These are phyloP conservation scores for Lagenidium sp. DNA, from an alignment of 352 stramenopile species.

Conservation along the genomic window DNA sequence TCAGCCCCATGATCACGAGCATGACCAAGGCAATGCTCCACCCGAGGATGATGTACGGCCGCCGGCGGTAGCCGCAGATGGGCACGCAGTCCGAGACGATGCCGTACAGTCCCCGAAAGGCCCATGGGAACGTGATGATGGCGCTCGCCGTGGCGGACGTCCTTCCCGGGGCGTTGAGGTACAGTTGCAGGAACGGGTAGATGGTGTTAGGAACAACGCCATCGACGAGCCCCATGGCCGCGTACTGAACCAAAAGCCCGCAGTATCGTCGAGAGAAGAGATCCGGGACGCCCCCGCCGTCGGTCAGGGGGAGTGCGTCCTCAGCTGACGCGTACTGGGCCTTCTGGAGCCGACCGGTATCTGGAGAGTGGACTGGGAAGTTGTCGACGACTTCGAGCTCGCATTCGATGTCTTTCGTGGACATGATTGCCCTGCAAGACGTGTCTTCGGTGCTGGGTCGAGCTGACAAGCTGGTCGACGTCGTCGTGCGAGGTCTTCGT, in stretches of 20 bases:
- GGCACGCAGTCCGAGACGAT: slow-evolving; percentile 48
- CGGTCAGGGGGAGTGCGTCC: no score
- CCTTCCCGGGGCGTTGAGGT: slow-evolving; percentile 26
- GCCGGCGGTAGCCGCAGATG: slow-evolving; percentile 43
- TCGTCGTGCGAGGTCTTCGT: no score
- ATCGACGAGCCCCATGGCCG: slow-evolving; percentile 30
- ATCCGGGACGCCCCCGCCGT: slow-evolving; percentile 20
- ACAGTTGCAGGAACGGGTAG: slow-evolving; percentile 36
- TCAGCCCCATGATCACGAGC: slow-evolving; percentile 30
- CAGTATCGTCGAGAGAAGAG: slow-evolving; percentile 20
- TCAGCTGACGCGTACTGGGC: no score
- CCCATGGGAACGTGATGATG: slow-evolving; percentile 34
- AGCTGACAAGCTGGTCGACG: no score
- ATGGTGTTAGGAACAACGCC: slow-evolving; percentile 25
- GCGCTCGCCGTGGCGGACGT: slow-evolving; percentile 14
- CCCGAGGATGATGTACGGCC: slow-evolving; percentile 51
- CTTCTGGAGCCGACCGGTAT: no score
- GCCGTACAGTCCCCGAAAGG: slow-evolving; percentile 56
- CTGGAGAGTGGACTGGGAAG: no score
- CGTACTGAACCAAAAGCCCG: slow-evolving; percentile 37
- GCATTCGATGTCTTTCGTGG: no score
- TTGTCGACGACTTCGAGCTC: no score
- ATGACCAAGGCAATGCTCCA: slow-evolving; percentile 34
- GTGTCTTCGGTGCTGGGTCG: no score
- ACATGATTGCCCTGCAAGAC: no score